Evolutionary conservation across 1,139 yeast species (phyloP).

Genomic region (Geotrichum reessii): DNA sequence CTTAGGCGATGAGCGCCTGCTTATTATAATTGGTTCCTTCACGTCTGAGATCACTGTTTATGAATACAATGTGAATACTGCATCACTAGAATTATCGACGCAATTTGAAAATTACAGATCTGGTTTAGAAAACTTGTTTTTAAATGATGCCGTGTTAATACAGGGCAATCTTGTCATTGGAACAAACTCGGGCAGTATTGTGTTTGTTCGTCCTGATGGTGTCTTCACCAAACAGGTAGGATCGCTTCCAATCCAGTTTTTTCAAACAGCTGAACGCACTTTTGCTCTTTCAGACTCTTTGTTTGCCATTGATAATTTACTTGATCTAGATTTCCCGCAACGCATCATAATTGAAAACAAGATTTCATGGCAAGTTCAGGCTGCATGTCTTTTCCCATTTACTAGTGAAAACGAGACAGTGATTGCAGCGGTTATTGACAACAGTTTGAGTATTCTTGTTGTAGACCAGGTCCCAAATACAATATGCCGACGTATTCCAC

Average conservation of each 20-base stretch:
- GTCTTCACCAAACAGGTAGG: background rate
- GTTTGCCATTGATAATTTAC: background rate
- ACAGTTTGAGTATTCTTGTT: constrained; percentile 6
- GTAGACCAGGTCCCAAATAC: background rate
- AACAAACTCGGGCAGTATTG: constrained; percentile 5
- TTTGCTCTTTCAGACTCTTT: constrained; percentile 8
- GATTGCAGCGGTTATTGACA: constrained; percentile 6
- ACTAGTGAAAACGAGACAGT: background rate
- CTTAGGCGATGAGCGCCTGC: background rate
- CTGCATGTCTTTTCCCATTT: constrained; percentile 12
- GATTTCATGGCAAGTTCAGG: constrained; percentile 4
- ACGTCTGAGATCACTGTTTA: background rate
- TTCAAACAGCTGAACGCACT: background rate
- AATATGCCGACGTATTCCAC: constrained; percentile 1
- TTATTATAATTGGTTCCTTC: background rate
- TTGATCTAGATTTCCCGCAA: constrained; percentile 5
- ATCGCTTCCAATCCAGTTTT: constrained; percentile 11
- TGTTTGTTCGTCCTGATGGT: background rate
- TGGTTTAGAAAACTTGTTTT: background rate
- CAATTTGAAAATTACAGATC: background rate
- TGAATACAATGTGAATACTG: background rate
- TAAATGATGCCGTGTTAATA: background rate
- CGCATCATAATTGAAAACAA: constrained; percentile 8
- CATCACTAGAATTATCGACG: background rate
- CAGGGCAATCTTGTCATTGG: constrained; percentile 5